Base-by-base conservation (phyloP, 1,284 basidiomycete genomes). In the Cryptococcus sp. region DNA sequence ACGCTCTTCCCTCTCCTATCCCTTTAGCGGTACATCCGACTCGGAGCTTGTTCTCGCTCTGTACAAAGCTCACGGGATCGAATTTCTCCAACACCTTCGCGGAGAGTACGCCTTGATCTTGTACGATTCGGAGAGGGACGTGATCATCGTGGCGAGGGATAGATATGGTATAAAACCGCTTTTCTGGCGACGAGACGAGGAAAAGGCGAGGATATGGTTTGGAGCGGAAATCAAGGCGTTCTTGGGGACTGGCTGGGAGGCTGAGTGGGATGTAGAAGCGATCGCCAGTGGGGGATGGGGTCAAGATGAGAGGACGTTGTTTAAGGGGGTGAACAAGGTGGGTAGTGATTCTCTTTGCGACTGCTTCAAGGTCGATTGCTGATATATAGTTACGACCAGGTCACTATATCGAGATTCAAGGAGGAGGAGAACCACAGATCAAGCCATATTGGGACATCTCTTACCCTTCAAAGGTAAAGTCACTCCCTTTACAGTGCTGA, bases 111-210 rank as follows among this genome's bases (percentile, higher is more conserved):
- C 65, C 25, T 66, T 75, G 38, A 58, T 71, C 47, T 53, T 75
- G 11, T 65, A 72, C 47, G 74, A 75, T 36, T 58, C 60, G 18
- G 50, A 56, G 5, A 63, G 65, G 6, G 57, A 60, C 50, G 56
- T 64, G 18, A 60, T 74, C 40, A 57, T 74, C 33, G 71, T 70
- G 10, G 73, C 72, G 14, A 51, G 74, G 38, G 73, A 75, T 59
- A 62, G 73, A 23, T 74, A 72, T 54, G 74, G 74, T 33, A 71
- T 75, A 59, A 75, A 74, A 51, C 74, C 74, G 18, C 60, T 75
- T 21, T 75, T 74, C 66, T 71, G 71, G 54, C 65, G 49, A 24
- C 37, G 63, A 34, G 59, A 59, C n/a, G 60, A 58, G 21, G 68
- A 60, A 57, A 66, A 68, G 50, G 9, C 7, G 9, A 31, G 14